These are phyloP conservation scores for Hypsizygus marmoreus DNA, from an alignment of 768 basidiomycete genomes.

Conservation along the genomic window DNA sequence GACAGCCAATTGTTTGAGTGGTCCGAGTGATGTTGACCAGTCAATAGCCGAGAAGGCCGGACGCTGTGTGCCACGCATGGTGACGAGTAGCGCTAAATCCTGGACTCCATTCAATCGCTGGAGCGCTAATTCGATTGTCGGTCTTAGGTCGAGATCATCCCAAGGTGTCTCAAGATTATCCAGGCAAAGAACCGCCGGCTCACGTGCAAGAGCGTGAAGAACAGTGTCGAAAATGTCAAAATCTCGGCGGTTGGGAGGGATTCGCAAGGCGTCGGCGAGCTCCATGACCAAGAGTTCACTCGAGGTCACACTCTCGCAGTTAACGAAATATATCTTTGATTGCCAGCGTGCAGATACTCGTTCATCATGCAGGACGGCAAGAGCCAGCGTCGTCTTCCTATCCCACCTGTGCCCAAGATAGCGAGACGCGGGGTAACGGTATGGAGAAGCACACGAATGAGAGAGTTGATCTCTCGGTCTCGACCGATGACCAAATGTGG, in stretches of 20 bases:
- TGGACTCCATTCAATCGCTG: background rate
- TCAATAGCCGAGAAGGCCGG: background rate
- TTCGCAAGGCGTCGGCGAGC: slow-evolving; percentile 4
- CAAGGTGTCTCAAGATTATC: slow-evolving; percentile 11
- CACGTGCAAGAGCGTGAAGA: background rate
- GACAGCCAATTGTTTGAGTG: background rate
- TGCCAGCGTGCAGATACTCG: background rate
- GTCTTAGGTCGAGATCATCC: background rate
- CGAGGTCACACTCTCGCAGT: slow-evolving; percentile 7
- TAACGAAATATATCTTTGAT: slow-evolving; percentile 7
- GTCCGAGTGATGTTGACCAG: no score
- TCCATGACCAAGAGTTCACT: background rate
- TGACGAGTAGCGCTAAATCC: background rate
- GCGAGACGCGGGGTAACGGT: no score
- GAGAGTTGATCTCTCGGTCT: no score
- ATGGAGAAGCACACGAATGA: no score
- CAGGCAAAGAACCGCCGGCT: slow-evolving; percentile 3
- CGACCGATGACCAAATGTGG: no score
- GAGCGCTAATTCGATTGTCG: slow-evolving; percentile 1
- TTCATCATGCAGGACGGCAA: slow-evolving; percentile 3
- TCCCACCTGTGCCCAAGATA: no score
- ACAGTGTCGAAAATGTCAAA: background rate
- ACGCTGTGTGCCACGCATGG: slow-evolving; percentile 8
- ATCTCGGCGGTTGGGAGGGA: slow-evolving; percentile 1
- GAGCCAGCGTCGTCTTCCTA: slow-evolving; percentile 11